phyloP scores from a whole-genome alignment of 192 early-diverging fungal genomes.

The Backusella mclennaniae region DNA sequence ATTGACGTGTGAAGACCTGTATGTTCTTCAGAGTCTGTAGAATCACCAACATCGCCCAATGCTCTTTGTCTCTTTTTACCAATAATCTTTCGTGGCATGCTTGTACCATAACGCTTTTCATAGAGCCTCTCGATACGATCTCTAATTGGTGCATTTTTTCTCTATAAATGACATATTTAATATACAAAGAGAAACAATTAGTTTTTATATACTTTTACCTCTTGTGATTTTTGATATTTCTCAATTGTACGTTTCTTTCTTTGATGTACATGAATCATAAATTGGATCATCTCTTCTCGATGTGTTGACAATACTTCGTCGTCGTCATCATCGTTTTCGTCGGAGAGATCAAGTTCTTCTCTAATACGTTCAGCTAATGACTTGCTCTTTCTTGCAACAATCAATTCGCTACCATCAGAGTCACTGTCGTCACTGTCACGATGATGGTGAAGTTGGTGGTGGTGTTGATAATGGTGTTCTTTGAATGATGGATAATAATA shows the following conservation, averaged over 20 bases:
- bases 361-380: not conserved
- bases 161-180: constrained; percentile 8
- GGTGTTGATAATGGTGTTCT: not conserved
- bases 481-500: not conserved
- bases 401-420: not conserved
- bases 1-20: not conserved
- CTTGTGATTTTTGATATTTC: constrained; percentile 35
- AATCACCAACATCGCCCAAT: not conserved
- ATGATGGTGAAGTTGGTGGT: not conserved
- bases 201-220: constrained; percentile 6
- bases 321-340: constrained; percentile 26
- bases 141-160: constrained; percentile 24
- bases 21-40: not conserved
- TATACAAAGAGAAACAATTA: not conserved
- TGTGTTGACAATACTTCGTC: constrained; percentile 25
- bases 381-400: not conserved
- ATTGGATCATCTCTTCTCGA: constrained; percentile 35
- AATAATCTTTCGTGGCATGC: not conserved
- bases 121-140: constrained; percentile 20
- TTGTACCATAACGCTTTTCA: constrained; percentile 28
- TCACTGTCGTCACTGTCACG: constrained; percentile 10
- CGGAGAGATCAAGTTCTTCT: constrained; percentile 12
- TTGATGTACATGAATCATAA: constrained; percentile 41
- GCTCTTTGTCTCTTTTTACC: not conserved
- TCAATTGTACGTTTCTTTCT: constrained; percentile 36